These are phyloP conservation scores for Starmerella gropengiesseri DNA, from an alignment of 805 yeast species.

Conservation along the genomic window DNA sequence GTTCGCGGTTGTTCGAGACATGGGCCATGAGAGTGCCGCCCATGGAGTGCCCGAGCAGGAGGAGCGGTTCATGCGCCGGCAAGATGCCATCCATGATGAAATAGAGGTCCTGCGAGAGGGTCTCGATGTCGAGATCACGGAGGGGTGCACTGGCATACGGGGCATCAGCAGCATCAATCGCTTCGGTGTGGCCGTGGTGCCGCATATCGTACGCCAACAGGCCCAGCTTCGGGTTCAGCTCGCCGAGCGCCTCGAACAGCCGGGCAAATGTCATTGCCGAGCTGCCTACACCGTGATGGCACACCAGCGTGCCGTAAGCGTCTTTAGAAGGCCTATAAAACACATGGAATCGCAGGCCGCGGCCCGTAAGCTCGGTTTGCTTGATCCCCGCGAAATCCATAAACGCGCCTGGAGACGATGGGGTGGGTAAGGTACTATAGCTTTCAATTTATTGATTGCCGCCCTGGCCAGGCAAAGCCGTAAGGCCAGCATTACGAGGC, in stretches of 20 bases:
- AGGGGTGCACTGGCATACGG: conserved; percentile 30
- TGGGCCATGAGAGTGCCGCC: conserved; percentile 80
- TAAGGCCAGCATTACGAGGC: too few relatives aligned
- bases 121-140: conserved; percentile 35
- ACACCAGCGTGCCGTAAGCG: conserved; percentile 40
- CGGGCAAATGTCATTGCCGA: conserved; percentile 65
- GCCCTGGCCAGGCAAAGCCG: too few relatives aligned
- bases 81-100: conserved; percentile 38
- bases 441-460: too few relatives aligned
- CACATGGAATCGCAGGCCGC: conserved; percentile 14
- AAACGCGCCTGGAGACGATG: too few relatives aligned
- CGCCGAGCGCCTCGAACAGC: conserved; percentile 33
- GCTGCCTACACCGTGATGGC: conserved; percentile 95
- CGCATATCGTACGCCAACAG: conserved; percentile 66
- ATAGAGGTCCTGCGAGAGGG: conserved; percentile 49
- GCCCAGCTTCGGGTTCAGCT: conserved; percentile 41
- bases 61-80: conserved; percentile 28
- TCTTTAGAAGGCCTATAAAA: conserved; percentile 5
- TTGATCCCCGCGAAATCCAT: conserved; percentile 5
- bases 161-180: neutral
- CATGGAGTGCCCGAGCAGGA: conserved; percentile 77
- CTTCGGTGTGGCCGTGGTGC: conserved; percentile 57
- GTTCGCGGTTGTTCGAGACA: conserved; percentile 28
- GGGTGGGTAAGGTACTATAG: too few relatives aligned
- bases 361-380: neutral